Evolutionary conservation across 2,329 filamentous ascomycete species (phyloP), one percentile per base, ranked within the genome.

Genomic region (Xylaria sp.): DNA sequence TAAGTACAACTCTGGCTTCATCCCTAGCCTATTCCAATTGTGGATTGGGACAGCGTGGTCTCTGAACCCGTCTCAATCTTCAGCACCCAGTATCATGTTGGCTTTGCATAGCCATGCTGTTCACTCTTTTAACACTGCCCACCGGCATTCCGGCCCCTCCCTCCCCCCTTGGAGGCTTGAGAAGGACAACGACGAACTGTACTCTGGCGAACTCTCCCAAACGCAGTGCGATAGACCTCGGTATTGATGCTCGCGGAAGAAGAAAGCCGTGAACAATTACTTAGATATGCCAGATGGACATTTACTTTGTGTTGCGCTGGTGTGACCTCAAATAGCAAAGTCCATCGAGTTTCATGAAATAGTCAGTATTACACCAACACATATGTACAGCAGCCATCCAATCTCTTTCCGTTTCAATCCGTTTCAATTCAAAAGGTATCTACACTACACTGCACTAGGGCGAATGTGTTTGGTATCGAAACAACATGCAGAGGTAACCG

Each of bases 31-130:
- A 63, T 43, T 64, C 43, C 28, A 52, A 43, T 62, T 60, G 41
- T 25, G 46, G 57, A 52, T 66, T 54, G 52, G 66, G 52, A 58
- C 65, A 64, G 49, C 66, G 55, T 58, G 60, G 55, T 43, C 55
- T 51, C 55, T 60, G 36, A 36, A 36, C 33, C 39, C 31, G 28
- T 55, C 31, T 54, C 31, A 41, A 62, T 15, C 33, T 54, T 31
- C 41, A 57, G 31, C 15, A 48, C 6, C 15, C 8, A 49, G 20
- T 25, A 49, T 8, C 18, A 25, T 23, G 10, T 43, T 46, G 12
- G 15, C 10, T 57, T 41, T 36, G 18, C 52, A 33, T 12, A 12
- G 8, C 15, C 4, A 57, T 46, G 41, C 41, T 46, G 5, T 46
- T 18, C 41, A 15, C 41, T 7, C 33, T 57, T 43, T 36, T 20